Conservation (phyloP, 73 alveolate genomes). For the Symbiodinium natans region DNA sequence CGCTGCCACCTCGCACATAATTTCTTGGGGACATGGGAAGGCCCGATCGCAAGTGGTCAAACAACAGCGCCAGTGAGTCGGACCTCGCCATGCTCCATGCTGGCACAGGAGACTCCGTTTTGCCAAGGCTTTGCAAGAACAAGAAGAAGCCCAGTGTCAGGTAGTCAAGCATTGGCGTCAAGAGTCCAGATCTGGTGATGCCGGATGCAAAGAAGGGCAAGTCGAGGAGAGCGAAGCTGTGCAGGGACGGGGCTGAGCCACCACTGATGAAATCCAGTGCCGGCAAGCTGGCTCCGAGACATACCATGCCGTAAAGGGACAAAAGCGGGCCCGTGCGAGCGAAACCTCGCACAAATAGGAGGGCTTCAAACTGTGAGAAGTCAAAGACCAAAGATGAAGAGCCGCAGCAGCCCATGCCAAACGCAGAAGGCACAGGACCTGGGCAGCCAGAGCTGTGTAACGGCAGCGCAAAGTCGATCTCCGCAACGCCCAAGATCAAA, state of each 20-base stretch:
- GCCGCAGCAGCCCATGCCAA: slow-evolving; percentile 8
- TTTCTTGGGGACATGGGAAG: not conserved
- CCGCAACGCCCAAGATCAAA: not conserved
- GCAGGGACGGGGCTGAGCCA: not conserved
- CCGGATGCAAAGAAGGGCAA: slow-evolving; percentile 8
- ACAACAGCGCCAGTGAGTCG: not conserved
- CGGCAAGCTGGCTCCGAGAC: not conserved
- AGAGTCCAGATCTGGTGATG: not conserved
- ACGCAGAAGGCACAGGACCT: not conserved
- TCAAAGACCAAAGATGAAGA: not conserved
- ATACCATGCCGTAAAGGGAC: slow-evolving; percentile 19
- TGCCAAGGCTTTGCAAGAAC: not conserved
- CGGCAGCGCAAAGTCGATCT: not conserved
- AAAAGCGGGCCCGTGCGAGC: not conserved
- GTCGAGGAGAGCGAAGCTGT: slow-evolving; percentile 32
- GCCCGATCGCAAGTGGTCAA: not conserved
- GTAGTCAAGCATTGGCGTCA: not conserved
- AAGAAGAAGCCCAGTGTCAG: not conserved
- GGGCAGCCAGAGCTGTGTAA: slow-evolving; percentile 4
- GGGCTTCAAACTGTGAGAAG: not conserved
- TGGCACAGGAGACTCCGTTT: not conserved
- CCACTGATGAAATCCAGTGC: not conserved
- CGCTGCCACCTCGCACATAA: not conserved
- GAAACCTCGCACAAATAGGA: slow-evolving; percentile 9
- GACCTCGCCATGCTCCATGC: not conserved